Evolutionary conservation across 352 stramenopile genomes (phyloP), one percentile per base, ranked within the genome.

Genomic region (Phytopythium helicoides): DNA sequence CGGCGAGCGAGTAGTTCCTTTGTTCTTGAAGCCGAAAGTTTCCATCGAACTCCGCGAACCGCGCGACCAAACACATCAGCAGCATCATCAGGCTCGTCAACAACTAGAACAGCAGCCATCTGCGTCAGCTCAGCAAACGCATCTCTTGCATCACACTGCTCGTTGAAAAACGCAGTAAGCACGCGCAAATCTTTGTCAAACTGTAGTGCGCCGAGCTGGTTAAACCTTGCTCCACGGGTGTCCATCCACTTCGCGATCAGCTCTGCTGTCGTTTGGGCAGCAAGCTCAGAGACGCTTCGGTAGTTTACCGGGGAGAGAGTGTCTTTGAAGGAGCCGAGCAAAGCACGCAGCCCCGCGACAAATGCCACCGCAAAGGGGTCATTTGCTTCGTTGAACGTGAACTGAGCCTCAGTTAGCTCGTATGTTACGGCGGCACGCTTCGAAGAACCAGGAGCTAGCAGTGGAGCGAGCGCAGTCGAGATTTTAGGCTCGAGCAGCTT

Each of bases 101-200:
- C 80, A 41, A 71, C 86, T 8, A 95, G 68, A 36, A 95, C 81
- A 34, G 70, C 72, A 15, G 77, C 72, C 31, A 80, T 80, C 60
- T 95, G 86, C 26, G 66, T 73, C 34, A 95, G 65, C 42, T 48
- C 44, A 0, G 75, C 77, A 44, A 95, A 92, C 8, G 60, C 56
- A 33, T 78, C 65, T 47, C 77, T 77, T 36, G 76, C 67, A 49
- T 90, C 66, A 56, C 77, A 72, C 7, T 52, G 56, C 23, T 76
- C 68, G 18, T 53, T 68, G 47, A 95, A 87, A 64, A 89, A 88
- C 11, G 58, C 73, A 21, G 48, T 76, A 11, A 95, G 57, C 37
- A 91, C 69, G 44, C 86, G 83, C 47, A 95, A 28, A 53, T 95
- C 86, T 56, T 95, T 95, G 60, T 95, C 86, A 18, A 94, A 87